Evolutionary conservation across 2,329 filamentous ascomycete genomes (phyloP).

Genomic region (Amauroascus verrucosus): DNA sequence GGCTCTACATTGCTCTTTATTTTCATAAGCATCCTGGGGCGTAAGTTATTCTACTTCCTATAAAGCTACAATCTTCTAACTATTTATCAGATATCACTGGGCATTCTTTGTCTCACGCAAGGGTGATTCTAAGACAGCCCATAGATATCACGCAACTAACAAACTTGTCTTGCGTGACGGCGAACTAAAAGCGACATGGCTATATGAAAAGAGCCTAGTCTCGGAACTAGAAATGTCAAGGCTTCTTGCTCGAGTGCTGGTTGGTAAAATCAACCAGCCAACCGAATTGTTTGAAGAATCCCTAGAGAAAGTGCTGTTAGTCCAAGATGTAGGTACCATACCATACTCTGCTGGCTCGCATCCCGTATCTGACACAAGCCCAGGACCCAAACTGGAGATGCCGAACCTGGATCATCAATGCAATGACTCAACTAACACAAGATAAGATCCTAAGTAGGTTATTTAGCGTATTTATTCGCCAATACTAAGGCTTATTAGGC

Average conservation of each 20-base stretch:
- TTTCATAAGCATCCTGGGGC: conserved; percentile 1
- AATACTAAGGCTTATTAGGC: not conserved
- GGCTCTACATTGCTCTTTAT: conserved; percentile 7
- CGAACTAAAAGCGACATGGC: not conserved
- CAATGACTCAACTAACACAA: conserved; percentile 6
- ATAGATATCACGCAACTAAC: conserved; percentile 9
- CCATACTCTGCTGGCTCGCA: not conserved
- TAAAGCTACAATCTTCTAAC: not conserved
- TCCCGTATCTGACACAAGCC: no score
- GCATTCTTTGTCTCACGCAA: conserved; percentile 7
- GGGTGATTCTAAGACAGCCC: not conserved
- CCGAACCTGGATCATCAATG: conserved; percentile 1
- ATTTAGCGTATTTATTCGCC: not conserved
- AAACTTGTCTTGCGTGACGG: not conserved
- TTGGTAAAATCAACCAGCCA: not conserved
- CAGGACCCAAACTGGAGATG: conserved; percentile 8
- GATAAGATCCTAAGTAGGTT: conserved; percentile 7
- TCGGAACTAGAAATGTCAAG: not conserved
- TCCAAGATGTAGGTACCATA: conserved; percentile 6
- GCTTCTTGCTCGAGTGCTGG: not conserved
- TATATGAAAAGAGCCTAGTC: not conserved
- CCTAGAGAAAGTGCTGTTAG: not conserved
- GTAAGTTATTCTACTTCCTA: not conserved
- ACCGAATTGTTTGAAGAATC: not conserved
- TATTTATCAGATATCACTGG: conserved; percentile 6